A percentile compares a stretch with the other conserved stretches of the same genome.
Evolutionary conservation across 2,329 filamentous ascomycete species (phyloP).

Genomic region (Epichloe uncinata): DNA sequence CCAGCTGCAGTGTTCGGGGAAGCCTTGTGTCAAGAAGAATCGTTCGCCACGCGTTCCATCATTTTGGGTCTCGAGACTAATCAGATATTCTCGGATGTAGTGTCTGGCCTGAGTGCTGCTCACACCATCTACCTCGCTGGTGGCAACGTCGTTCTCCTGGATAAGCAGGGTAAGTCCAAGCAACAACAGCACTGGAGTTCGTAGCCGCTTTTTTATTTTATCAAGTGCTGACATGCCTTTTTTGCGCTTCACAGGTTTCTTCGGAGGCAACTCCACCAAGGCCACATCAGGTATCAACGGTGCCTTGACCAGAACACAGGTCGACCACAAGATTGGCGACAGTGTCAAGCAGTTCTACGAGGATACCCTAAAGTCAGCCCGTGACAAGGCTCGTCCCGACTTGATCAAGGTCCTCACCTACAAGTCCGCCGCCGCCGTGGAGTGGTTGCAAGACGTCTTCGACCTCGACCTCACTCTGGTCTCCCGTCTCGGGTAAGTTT

Average conservation of each 20-base stretch:
- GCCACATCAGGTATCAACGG: constrained; percentile 99
- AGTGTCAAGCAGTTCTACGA: constrained; percentile 99
- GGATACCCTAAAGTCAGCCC: constrained; percentile 93
- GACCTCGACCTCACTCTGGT: constrained; percentile 95
- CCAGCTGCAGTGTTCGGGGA: not conserved
- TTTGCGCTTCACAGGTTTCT: constrained; percentile 58
- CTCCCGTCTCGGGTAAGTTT: constrained; percentile 76
- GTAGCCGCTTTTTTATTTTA: not conserved
- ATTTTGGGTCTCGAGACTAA: not conserved
- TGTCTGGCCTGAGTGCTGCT: constrained; percentile 93
- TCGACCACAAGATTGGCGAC: constrained; percentile 76
- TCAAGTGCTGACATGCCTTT: constrained; percentile 3
- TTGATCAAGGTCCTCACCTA: constrained; percentile 99
- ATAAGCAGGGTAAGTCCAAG: constrained; percentile 82
- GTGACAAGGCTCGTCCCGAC: constrained; percentile 95
- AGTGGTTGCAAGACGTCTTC: constrained; percentile 99
- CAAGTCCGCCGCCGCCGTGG: constrained; percentile 92
- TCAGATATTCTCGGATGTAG: constrained; percentile 30
- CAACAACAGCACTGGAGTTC: not conserved
- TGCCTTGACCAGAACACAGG: constrained; percentile 88
- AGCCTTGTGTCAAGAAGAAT: not conserved
- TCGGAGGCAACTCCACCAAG: constrained; percentile 98
- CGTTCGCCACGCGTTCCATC: not conserved
- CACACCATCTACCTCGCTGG: constrained; percentile 96
- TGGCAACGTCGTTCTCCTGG: constrained; percentile 89